These are phyloP conservation scores for Alternaria atra DNA, from an alignment of 2,329 filamentous ascomycete species.

Conservation along the genomic window DNA sequence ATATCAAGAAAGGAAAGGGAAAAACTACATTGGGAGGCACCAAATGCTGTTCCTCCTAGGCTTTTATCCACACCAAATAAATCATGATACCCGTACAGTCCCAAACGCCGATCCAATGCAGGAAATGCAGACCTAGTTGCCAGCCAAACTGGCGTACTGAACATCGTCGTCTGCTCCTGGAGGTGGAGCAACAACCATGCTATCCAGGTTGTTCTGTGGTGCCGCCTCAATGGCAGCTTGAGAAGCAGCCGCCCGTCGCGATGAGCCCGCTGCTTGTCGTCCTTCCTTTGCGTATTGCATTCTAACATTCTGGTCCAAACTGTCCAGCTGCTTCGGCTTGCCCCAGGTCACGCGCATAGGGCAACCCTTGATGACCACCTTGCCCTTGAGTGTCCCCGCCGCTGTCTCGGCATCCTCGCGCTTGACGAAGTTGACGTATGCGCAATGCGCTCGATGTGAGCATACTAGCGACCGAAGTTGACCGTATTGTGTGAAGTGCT, in stretches of 20 bases:
- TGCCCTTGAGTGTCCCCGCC: conserved; percentile 83
- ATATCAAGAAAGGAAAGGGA: conserved; percentile 71
- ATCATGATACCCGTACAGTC: conserved; percentile 44
- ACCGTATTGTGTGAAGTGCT: conserved; percentile 88
- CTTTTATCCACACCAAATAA: conserved; percentile 35
- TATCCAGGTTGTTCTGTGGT: conserved; percentile 55
- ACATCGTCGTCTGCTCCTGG: conserved; percentile 81
- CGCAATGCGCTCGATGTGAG: conserved; percentile 96
- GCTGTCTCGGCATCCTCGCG: conserved; percentile 86
- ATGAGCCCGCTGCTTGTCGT: conserved; percentile 52
- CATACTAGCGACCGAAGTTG: conserved; percentile 93
- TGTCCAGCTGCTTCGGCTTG: conserved; percentile 88
- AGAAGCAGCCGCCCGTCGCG: conserved; percentile 39
- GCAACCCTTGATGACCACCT: conserved; percentile 88
- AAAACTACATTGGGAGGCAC: conserved; percentile 51
- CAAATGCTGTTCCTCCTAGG: conserved; percentile 52
- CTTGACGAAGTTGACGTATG: conserved; percentile 93
- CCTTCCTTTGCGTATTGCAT: conserved; percentile 83
- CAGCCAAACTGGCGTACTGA: conserved; percentile 84
- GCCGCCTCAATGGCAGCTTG: conserved; percentile 54
- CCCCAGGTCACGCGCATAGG: conserved; percentile 92
- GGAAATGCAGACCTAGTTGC: conserved; percentile 63
- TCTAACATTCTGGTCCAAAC: conserved; percentile 86
- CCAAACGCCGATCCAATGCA: conserved; percentile 41
- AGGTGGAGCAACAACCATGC: conserved; percentile 71